Evolutionary conservation across 257 asterid genomes (phyloP).

Genomic region (Dorcoceras hygrometricum): DNA sequence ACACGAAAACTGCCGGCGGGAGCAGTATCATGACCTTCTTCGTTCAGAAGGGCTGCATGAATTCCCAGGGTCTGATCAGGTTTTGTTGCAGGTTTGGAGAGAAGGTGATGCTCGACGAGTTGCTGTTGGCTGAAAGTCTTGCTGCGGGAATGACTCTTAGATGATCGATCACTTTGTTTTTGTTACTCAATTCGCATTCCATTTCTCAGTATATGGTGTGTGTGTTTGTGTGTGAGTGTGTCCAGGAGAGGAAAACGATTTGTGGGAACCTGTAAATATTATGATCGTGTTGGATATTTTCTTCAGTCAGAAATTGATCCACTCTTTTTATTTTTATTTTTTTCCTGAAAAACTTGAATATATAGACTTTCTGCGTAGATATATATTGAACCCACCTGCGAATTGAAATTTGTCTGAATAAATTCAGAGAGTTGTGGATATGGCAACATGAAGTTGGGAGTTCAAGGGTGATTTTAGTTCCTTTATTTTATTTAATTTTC

Average conservation of each 20-base stretch:
- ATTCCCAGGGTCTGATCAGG: conserved; percentile 56
- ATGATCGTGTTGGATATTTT: neutral
- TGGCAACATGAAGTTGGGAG: too few relatives aligned
- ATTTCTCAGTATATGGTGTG: neutral
- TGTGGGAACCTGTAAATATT: neutral
- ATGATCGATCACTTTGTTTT: neutral
- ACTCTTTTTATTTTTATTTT: neutral
- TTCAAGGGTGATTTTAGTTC: too few relatives aligned
- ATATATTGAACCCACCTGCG: too few relatives aligned
- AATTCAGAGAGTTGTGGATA: too few relatives aligned
- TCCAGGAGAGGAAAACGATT: neutral
- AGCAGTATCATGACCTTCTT: conserved; percentile 46
- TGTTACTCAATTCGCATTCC: neutral
- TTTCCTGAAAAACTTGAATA: too few relatives aligned
- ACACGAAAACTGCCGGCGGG: conserved; percentile 40
- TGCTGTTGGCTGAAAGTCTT: conserved; percentile 43
- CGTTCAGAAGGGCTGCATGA: conserved; percentile 49
- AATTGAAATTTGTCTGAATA: too few relatives aligned
- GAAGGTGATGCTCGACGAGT: conserved; percentile 47
- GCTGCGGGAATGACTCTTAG: conserved; percentile 35
- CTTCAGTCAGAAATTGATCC: neutral
- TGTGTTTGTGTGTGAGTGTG: neutral
- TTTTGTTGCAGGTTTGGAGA: conserved; percentile 63
- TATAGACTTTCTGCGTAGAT: too few relatives aligned
- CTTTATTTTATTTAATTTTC: too few relatives aligned